Base-by-base conservation (phyloP, 257 asterid genomes). In the Capsicum rhomboideum region DNA sequence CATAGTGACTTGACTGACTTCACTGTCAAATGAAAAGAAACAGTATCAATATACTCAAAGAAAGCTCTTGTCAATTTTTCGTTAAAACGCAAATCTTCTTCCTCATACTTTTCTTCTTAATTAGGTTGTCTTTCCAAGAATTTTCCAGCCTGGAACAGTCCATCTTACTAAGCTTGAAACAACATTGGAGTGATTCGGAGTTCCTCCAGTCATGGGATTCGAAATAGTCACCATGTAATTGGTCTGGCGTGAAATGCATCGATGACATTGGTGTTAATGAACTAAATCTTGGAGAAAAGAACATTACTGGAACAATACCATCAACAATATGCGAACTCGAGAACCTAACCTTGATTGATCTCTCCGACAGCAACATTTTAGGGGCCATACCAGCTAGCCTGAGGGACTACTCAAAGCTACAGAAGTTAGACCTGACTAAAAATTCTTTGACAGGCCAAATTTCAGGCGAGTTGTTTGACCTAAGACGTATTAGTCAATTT, bases 181-280 rank as follows among this genome's bases (percentile, higher is more conserved):
- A 87, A 4, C 86, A 86, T 4, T 92, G 93, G 93, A 86, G 78
- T 16, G 85, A 83, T 84, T 90, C 93, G n/a, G 16, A 80, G 1
- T 72, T 88, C 6, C 91, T 91, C 18, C n/a, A 46, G 8, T 28
- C 71, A 12, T 92, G 96, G 93, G 91, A 84, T 82, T 83, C 85
- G 18, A 72, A 61, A 40, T 85, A 87, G 1, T 79, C 52, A 16
- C 67, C 31, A 0, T 89, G 89, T 17, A 55, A 78, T 12, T 85
- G 89, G 89, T 63, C 87, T 2, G 85, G n/a, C 16, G 40, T 89
- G 2, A 61, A 82, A 10, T 89, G 90, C 82, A 17, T 7, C 17
- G 46, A 1, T 2, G 87, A 13, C 12, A 46, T 46, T 46, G 12
- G 88, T 7, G 1, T 86, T 86, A 82, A 84, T 5, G 85, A 44